Conservation (phyloP, 129 eudicot genomes). For the Heracleum sosnowskyi region DNA sequence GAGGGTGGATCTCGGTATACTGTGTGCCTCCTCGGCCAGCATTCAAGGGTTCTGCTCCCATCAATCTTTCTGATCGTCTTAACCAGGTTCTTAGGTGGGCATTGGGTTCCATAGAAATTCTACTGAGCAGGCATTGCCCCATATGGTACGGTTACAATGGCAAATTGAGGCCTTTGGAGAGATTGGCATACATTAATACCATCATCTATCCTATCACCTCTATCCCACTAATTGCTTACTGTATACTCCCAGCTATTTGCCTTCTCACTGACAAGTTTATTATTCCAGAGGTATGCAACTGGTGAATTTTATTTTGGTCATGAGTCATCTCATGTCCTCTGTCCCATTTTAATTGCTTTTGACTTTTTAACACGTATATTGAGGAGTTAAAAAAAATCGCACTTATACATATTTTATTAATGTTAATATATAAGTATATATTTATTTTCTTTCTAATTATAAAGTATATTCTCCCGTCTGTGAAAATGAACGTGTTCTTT, state of each 20-base stretch:
- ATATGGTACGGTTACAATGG: constrained; percentile 86
- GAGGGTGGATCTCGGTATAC: constrained; percentile 78
- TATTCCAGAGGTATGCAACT: constrained; percentile 56
- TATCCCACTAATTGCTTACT: constrained; percentile 66
- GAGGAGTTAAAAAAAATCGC: no score
- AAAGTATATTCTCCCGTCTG: background rate
- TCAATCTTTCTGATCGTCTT: constrained; percentile 86
- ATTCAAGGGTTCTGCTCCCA: constrained; percentile 87
- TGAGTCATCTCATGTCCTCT: background rate
- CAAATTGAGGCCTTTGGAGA: constrained; percentile 51
- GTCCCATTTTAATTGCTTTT: no score
- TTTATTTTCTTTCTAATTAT: no score
- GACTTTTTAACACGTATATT: no score
- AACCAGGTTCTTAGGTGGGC: constrained; percentile 95
- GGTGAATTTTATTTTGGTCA: background rate
- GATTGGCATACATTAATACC: constrained; percentile 74
- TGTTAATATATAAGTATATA: no score
- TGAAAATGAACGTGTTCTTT: background rate
- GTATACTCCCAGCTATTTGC: constrained; percentile 76
- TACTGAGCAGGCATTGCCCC: constrained; percentile 83
- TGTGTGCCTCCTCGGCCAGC: constrained; percentile 91
- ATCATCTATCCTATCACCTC: constrained; percentile 79
- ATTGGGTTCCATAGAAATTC: constrained; percentile 69
- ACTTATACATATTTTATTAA: no score
- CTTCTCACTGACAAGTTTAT: constrained; percentile 74